Base-by-base conservation (phyloP, 2,329 filamentous ascomycete species). In the Xylariaceae sp. region DNA sequence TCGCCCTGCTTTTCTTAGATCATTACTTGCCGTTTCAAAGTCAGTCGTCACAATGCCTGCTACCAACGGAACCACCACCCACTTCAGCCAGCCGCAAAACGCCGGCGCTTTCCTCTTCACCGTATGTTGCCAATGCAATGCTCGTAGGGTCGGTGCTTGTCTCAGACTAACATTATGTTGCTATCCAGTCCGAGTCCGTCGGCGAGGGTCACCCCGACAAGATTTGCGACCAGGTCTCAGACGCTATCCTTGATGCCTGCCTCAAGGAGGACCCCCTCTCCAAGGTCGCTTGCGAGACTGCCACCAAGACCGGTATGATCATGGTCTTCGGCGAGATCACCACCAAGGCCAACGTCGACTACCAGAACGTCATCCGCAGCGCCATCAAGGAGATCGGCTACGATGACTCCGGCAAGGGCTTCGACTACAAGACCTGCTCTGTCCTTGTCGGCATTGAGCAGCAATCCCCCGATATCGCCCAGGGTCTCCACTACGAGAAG, bases 351-450 rank as follows among this genome's bases (percentile, higher is more conserved):
- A 80, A 77, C 60, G 77, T 97, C 62, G 93, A 98, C 80, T 98
- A 96, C 86, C 93, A 98, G 74, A 95, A 91, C 79, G 80, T 96
- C 64, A 89, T 98, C 71, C 92, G 93, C 71, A 74, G 84, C 56
- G 83, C 91, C 68, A 90, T 98, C 82, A 92, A 95, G 83, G 92
- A 95, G 68, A 98, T 98, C 67, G 93, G 93, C 64, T 98, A 97
- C 75, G 93, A 98, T 75, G 82, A 86, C 73, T 97, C 93, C 45
- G 79, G 81, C 64, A 98, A 98, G 85, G 93, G 93, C 55, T 98
- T 98, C 75, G 93, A 98, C 79, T 95, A 96, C 89, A 97, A 97
- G 86, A 98, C 93, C 61, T 92, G 87, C 79, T 97, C 96, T 79
- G 82, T 98, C 66, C 84, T 97, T 62, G 91, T 97, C 64, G 93